Conservation (phyloP, 192 early-diverging fungal species). For the Coemansia umbellata region DNA sequence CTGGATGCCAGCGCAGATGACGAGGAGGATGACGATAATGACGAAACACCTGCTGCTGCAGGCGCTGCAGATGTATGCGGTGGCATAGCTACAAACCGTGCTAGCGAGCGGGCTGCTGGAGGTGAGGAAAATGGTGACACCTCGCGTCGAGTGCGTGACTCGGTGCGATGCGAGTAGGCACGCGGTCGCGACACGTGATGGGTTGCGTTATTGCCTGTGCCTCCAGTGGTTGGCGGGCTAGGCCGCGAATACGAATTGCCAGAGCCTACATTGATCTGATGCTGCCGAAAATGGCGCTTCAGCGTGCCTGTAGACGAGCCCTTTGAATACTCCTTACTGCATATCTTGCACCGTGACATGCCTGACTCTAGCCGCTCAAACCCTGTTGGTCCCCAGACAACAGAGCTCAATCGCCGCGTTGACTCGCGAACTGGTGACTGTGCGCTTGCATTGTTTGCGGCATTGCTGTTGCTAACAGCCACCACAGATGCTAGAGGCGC, state of each 20-base stretch:
- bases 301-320: slow-evolving; percentile 52
- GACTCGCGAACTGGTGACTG: slow-evolving; percentile 52
- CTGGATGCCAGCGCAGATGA: not conserved
- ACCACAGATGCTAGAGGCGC: not conserved
- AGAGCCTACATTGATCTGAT: slow-evolving; percentile 38
- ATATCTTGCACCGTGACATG: slow-evolving; percentile 49
- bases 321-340: slow-evolving; percentile 50
- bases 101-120: not conserved
- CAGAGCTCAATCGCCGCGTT: slow-evolving; percentile 49
- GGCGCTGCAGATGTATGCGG: not conserved
- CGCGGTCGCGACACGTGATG: slow-evolving; percentile 31
- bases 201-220: not conserved
- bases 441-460: slow-evolving; percentile 9
- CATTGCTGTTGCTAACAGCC: not conserved
- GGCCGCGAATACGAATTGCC: slow-evolving; percentile 13
- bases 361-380: slow-evolving; percentile 51
- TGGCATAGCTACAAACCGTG: not conserved
- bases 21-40: slow-evolving; percentile 1
- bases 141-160: slow-evolving; percentile 27
- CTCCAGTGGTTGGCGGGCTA: slow-evolving; percentile 17
- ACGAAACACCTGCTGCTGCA: not conserved
- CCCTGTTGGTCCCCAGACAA: slow-evolving; percentile 49
- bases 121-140: slow-evolving; percentile 31
- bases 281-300: slow-evolving; percentile 50
- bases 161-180: slow-evolving; percentile 46